Evolutionary conservation across 345 rosid species (phyloP).

Genomic region (Passiflora organensis): DNA sequence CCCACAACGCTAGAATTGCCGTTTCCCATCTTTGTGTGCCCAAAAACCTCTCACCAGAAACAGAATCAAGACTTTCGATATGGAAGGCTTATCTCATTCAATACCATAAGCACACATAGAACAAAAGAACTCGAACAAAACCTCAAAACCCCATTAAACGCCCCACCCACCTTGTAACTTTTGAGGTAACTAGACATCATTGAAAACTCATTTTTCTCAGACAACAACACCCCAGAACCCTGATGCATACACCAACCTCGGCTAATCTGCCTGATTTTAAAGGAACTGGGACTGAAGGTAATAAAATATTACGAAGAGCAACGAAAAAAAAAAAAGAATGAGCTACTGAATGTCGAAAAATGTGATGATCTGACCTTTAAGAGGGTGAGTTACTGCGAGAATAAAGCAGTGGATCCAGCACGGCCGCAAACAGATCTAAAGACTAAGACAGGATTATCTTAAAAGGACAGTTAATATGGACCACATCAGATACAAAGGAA

Average conservation of each 20-base stretch:
- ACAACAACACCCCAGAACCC: constrained; percentile 11
- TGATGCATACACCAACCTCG: not conserved
- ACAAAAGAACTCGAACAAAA: constrained; percentile 37
- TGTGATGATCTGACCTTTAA: constrained; percentile 68
- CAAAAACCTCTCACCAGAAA: constrained; percentile 28
- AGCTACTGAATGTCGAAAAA: constrained; percentile 36
- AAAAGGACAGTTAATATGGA: constrained; percentile 43
- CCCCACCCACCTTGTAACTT: constrained; percentile 48
- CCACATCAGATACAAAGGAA: constrained; percentile 49
- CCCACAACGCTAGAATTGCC: constrained; percentile 95
- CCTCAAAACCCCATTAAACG: constrained; percentile 45
- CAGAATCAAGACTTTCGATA: constrained; percentile 31
- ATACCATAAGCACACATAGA: constrained; percentile 50
- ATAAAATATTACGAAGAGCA: not conserved
- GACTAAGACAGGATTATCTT: constrained; percentile 19
- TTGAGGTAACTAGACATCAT: constrained; percentile 50
- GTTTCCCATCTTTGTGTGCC: constrained; percentile 61
- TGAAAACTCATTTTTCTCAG: constrained; percentile 36
- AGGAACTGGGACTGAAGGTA: not conserved
- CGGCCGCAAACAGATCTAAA: constrained; percentile 60
- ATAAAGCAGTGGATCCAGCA: constrained; percentile 53
- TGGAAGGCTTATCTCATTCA: constrained; percentile 41
- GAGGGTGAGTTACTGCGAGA: constrained; percentile 29
- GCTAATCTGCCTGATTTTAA: not conserved
- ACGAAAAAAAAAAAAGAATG: constrained; percentile 1